Percentiles rank a stretch among this genome's conserved stretches.
These are phyloP conservation scores for Aspergillus fischeri DNA, from an alignment of 2,329 filamentous ascomycete species.

Conservation along the genomic window DNA sequence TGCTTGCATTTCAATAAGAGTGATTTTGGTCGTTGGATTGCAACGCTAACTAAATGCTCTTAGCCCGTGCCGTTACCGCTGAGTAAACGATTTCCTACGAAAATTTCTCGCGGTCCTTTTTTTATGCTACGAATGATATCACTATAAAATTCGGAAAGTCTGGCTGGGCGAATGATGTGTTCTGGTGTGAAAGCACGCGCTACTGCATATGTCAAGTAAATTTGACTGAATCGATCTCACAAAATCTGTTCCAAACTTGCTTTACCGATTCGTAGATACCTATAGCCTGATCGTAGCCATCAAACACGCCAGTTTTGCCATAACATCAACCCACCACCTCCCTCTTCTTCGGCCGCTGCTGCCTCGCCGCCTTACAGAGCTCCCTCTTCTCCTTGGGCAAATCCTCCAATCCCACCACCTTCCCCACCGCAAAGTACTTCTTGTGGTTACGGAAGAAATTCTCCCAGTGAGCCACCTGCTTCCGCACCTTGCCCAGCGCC, in stretches of 20 bases:
- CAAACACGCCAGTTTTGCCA: slow-evolving; percentile 10
- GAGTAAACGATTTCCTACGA: slow-evolving; percentile 38
- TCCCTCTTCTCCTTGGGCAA: slow-evolving; percentile 50
- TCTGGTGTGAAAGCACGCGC: slow-evolving; percentile 27
- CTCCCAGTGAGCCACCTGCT: slow-evolving; percentile 74
- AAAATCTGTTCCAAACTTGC: slow-evolving; percentile 26
- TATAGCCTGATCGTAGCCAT: slow-evolving; percentile 6
- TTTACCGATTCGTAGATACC: slow-evolving; percentile 4
- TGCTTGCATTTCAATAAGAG: background rate
- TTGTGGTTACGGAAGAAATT: slow-evolving; percentile 74
- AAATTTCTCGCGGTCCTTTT: slow-evolving; percentile 34
- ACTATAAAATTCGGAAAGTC: slow-evolving; percentile 32
- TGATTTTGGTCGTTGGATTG: no score
- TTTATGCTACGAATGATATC: slow-evolving; percentile 38
- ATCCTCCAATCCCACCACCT: slow-evolving; percentile 52
- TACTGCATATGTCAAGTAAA: slow-evolving; percentile 31
- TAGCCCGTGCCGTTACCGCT: slow-evolving; percentile 43
- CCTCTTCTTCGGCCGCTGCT: slow-evolving; percentile 56
- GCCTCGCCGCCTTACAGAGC: slow-evolving; percentile 68
- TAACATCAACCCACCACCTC: slow-evolving; percentile 6
- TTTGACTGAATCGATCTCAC: slow-evolving; percentile 26
- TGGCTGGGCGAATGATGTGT: slow-evolving; percentile 36
- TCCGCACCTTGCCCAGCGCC: slow-evolving; percentile 62
- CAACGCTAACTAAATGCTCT: slow-evolving; percentile 9
- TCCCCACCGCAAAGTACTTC: slow-evolving; percentile 78